A percentile compares a stretch with the other conserved stretches of the same genome.
Evolutionary conservation across 2,329 filamentous ascomycete genomes (phyloP).

Genomic region (Cercospora sp.): DNA sequence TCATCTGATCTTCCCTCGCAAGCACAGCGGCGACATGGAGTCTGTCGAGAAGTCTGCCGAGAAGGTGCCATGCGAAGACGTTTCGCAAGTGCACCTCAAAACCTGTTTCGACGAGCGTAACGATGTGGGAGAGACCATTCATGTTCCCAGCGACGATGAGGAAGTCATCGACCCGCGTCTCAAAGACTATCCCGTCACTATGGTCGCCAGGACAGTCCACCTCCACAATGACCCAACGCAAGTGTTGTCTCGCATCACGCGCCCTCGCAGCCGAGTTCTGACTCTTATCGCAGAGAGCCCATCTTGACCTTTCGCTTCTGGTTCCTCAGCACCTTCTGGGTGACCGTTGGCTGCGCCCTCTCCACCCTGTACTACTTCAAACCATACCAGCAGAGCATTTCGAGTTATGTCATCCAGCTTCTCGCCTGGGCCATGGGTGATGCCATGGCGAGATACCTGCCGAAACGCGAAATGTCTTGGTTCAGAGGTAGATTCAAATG

Average conservation of each 20-base stretch:
- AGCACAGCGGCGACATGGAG: neutral
- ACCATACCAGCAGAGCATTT: constrained; percentile 16
- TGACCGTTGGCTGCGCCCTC: constrained; percentile 20
- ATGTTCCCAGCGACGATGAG: constrained; percentile 15
- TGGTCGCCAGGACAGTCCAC: constrained; percentile 19
- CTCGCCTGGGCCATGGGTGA: constrained; percentile 24
- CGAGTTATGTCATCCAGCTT: constrained; percentile 17
- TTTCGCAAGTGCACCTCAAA: neutral
- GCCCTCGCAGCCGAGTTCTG: neutral
- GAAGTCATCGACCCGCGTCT: constrained; percentile 21
- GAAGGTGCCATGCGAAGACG: neutral
- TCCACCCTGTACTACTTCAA: constrained; percentile 26
- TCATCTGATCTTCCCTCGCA: neutral
- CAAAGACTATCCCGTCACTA: constrained; percentile 17
- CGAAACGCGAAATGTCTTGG: constrained; percentile 28
- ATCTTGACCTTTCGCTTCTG: constrained; percentile 27
- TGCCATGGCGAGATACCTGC: constrained; percentile 24
- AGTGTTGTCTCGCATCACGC: neutral
- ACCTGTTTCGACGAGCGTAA: neutral
- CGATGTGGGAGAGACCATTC: neutral
- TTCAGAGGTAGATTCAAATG: constrained; percentile 34
- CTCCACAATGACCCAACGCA: constrained; percentile 20
- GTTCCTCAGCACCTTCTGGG: constrained; percentile 24
- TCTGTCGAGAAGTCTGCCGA: neutral
- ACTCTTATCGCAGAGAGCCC: constrained; percentile 13